Conservation (phyloP, 306 rosid genomes). For the Chamaecrista fasciculata region DNA sequence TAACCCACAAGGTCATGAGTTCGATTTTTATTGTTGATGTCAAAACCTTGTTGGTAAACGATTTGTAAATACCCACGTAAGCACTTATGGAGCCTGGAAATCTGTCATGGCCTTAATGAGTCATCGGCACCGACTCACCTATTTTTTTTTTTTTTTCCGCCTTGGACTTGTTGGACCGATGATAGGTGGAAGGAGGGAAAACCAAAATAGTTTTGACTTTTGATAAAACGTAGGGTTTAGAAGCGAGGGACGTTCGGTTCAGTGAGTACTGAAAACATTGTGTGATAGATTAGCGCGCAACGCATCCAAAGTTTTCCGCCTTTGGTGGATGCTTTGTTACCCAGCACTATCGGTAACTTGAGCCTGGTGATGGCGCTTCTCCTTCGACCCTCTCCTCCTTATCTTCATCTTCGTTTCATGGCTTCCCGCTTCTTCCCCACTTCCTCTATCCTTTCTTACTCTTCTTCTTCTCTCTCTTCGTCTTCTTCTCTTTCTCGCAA, state of each 20-base stretch:
- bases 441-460: conserved; percentile 28
- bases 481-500: conserved; percentile 30
- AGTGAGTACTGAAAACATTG: too few relatives aligned
- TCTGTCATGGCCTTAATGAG: too few relatives aligned
- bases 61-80: too few relatives aligned
- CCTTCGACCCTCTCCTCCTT: conserved; percentile 40
- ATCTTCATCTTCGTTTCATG: conserved; percentile 48
- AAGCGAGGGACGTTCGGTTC: not conserved
- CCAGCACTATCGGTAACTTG: too few relatives aligned
- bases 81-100: too few relatives aligned
- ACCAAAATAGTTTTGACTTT: not conserved
- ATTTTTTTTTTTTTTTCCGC: too few relatives aligned
- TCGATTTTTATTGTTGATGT: too few relatives aligned
- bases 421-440: conserved; percentile 43
- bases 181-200: not conserved
- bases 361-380: conserved; percentile 59
- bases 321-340: not conserved
- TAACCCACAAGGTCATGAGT: too few relatives aligned
- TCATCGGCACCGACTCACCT: too few relatives aligned
- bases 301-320: not conserved
- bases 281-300: not conserved
- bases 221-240: conserved; percentile 1
- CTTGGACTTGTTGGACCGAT: too few relatives aligned
- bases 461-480: conserved; percentile 26
- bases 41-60: too few relatives aligned